Evolutionary conservation across 2,329 filamentous ascomycete genomes (phyloP), one percentile per base, ranked within the genome.

Genomic region (Fusarium citri): DNA sequence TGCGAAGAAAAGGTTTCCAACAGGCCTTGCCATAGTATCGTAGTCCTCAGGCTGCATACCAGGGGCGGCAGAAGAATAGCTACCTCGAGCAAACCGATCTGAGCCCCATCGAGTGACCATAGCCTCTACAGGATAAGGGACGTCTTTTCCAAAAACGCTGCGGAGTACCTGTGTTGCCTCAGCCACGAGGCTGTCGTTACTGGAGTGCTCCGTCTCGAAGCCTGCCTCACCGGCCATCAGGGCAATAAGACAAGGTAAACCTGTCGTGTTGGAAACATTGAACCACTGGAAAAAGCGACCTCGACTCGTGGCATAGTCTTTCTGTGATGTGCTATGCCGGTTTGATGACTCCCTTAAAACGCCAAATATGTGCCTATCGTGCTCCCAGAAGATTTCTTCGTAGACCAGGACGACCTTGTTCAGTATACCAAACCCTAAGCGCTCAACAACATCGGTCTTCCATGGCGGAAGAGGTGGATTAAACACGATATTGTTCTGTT

Each of bases 241-340:
- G 11, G 94, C 96, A 65, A 98, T 89, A 25, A 98, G 85, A 54
- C 94, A 94, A 2, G 93, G 96, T 37, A 97, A 84, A 1, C 97
- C 97, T 47, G 92, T 94, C 5, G 93, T 97, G 72, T 94, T 93
- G 64, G 94, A 91, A 57, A 94, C 94, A 75, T 99, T 98, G 88
- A 97, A 98, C 88, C 97, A 98, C 73, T 99, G 89, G 76, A 98
- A 99, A 81, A 97, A 97, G 25, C 94, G 91, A n/a, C 95, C 95
- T 55, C 95, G 89, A 66, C 89, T 90, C 6, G 87, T 84, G 8
- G 89, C 85, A 76, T 98, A 98, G 70, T 97, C 92, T 53, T 88
- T 87, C 75, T 97, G 94, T 46, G 90, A 85, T 57, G 94, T 85
- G 76, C 94, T 97, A 59, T 89, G 86, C 6, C 86, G 83, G 64